Base-by-base conservation (phyloP, 169 alveolate genomes). In the Eimeria praecox region DNA sequence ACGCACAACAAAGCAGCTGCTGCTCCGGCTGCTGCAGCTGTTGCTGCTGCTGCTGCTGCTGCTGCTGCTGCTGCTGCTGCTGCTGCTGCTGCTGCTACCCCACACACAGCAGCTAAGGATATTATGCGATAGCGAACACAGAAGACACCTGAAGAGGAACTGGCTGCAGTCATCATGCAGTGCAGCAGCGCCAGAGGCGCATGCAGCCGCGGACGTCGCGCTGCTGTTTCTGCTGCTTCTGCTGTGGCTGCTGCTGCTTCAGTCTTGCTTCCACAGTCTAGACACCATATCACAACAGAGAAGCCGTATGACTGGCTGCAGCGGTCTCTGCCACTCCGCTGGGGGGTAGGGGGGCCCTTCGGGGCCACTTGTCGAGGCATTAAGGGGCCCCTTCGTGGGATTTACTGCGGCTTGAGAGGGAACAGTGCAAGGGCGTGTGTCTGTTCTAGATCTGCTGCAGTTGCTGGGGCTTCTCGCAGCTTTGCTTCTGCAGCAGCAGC, bases 181-280 rank as follows among this genome's bases (percentile, higher is more conserved):
- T 85, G 92, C 78, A 24, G 92, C 92, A n/a, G 77, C 52, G 54
- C 92, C 38, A 24, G n/a, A 3, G 62, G 92, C 71, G 92, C 85
- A 73, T 73, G 85, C 90, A 49, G 42, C 14, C 69, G 90, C 71
- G 42, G 90, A 22, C 71, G 69, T 24, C 56, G 69, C 10, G 90
- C 64, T n/a, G 71, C 90, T 27, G 69, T 18, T 35, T 16, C 85
- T 73, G 85, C 30, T 73, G 33, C 85, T 35, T 14, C 71, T 85
- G 92, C 62, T 38, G 92, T 56, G 3, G 54, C 78, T 54, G 92
- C 90, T 49, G 90, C 73, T n/a, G 90, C 73, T 6, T 71, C 54
- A 16, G 71, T 56, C 54, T 85, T 14, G 77, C 52, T 20, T 20
- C 54, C 73, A 22, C 92, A 16, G 90, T 30, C n/a, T 46, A n/a